A percentile compares a stretch with the other conserved stretches of the same genome.
Evolutionary conservation across 768 basidiomycete species (phyloP).

Genomic region (Podaxis rugospora): DNA sequence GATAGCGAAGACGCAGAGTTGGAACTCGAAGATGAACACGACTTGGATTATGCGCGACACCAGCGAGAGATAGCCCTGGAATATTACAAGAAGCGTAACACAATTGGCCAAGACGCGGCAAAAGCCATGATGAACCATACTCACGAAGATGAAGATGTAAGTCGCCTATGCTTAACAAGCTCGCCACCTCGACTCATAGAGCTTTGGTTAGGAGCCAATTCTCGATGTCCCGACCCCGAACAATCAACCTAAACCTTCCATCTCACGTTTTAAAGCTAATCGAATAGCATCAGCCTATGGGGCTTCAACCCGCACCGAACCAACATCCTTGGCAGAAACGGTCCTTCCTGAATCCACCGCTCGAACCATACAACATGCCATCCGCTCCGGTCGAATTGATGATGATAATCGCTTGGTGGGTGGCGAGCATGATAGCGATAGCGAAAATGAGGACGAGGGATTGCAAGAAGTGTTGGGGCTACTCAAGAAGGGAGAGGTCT

Average conservation of each 20-base stretch:
- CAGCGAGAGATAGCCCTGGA: slow-evolving; percentile 73
- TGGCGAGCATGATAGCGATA: slow-evolving; percentile 49
- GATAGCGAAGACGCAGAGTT: slow-evolving; percentile 26
- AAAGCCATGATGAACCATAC: slow-evolving; percentile 45
- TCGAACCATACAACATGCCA: slow-evolving; percentile 45
- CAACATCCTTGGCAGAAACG: slow-evolving; percentile 36
- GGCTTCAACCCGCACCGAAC: slow-evolving; percentile 26
- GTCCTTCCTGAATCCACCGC: slow-evolving; percentile 41
- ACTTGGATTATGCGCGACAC: slow-evolving; percentile 59
- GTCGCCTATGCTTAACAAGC: slow-evolving; percentile 25
- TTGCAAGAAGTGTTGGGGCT: slow-evolving; percentile 49
- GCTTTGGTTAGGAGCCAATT: slow-evolving; percentile 32
- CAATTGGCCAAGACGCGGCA: slow-evolving; percentile 50
- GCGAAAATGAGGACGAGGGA: slow-evolving; percentile 48
- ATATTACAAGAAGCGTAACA: slow-evolving; percentile 59
- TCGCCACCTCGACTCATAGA: slow-evolving; percentile 3
- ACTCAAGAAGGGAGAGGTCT: slow-evolving; percentile 44
- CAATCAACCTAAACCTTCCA: slow-evolving; percentile 38
- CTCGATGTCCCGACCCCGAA: slow-evolving; percentile 35
- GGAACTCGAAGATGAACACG: slow-evolving; percentile 45
- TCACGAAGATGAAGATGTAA: slow-evolving; percentile 40
- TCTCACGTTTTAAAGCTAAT: slow-evolving; percentile 65
- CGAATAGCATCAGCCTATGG: slow-evolving; percentile 47
- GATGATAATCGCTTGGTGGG: slow-evolving; percentile 43
- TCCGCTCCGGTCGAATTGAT: slow-evolving; percentile 56